Conservation (phyloP, 441 rosid genomes). For the Theobroma grandiflorum region DNA sequence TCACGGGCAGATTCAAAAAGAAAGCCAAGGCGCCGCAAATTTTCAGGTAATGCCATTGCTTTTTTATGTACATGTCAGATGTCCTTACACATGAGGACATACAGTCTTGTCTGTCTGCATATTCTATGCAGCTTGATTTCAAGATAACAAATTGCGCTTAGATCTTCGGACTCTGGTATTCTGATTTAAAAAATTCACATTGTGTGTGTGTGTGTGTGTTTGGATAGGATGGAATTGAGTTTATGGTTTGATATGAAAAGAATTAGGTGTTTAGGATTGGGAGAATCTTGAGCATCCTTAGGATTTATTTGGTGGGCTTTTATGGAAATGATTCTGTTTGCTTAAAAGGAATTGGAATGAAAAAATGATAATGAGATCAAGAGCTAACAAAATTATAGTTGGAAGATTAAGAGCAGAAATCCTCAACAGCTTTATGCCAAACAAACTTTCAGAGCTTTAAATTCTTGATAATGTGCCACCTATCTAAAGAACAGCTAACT, state of each 20-base stretch:
- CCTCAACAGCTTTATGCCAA: neutral
- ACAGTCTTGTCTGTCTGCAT: neutral
- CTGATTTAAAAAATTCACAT: neutral
- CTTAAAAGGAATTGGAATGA: slow-evolving; percentile 17
- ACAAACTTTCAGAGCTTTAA: neutral
- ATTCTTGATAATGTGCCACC: neutral
- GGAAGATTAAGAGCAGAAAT: neutral
- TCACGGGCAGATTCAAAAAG: slow-evolving; percentile 56
- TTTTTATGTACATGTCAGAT: slow-evolving; percentile 5
- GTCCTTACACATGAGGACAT: neutral
- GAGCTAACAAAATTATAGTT: neutral
- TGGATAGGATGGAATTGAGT: neutral
- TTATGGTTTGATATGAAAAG: neutral
- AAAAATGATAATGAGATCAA: neutral
- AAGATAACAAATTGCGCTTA: neutral
- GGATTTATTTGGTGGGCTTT: slow-evolving; percentile 4
- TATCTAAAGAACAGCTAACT: neutral
- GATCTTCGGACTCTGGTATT: slow-evolving; percentile 17
- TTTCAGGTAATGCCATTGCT: slow-evolving; percentile 49
- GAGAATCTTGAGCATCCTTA: slow-evolving; percentile 12
- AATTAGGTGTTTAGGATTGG: neutral
- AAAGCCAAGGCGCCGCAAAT: slow-evolving; percentile 68
- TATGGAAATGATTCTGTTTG: neutral
- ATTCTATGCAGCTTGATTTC: neutral
- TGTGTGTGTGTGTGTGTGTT: neutral